Conservation (phyloP, 2,329 filamentous ascomycete genomes). For the Sphaceloma murrayae region DNA sequence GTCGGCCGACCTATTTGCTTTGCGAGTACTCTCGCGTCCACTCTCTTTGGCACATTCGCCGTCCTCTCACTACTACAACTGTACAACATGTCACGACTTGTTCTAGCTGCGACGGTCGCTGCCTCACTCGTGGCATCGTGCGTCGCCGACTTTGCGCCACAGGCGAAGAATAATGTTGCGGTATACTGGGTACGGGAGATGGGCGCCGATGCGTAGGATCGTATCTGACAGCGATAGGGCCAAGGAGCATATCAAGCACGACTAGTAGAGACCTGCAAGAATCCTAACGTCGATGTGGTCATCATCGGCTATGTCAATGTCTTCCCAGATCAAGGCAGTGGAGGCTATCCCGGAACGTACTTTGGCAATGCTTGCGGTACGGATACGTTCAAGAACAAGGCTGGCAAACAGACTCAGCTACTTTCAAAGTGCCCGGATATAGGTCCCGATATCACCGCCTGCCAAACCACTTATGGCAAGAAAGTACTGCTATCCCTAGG, state of each 20-base stretch:
- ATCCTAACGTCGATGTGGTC: constrained; percentile 46
- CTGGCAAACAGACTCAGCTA: constrained; percentile 32
- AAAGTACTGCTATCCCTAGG: constrained; percentile 64
- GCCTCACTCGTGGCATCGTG: constrained; percentile 27
- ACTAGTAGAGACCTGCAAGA: constrained; percentile 43
- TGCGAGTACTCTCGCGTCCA: constrained; percentile 41
- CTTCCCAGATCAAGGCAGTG: constrained; percentile 40
- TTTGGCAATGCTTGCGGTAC: constrained; percentile 48
- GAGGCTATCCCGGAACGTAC: constrained; percentile 44
- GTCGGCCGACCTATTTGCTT: constrained; percentile 13
- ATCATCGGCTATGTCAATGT: constrained; percentile 47
- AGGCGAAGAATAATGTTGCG: constrained; percentile 40
- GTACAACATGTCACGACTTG: constrained; percentile 32
- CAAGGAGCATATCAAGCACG: constrained; percentile 43
- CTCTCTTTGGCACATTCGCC: constrained; percentile 39
- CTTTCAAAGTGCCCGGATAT: constrained; percentile 51
- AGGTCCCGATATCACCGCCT: constrained; percentile 46
- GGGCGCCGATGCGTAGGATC: neutral
- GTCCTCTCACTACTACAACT: constrained; percentile 29
- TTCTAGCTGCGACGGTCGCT: constrained; percentile 28
- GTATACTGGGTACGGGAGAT: constrained; percentile 41
- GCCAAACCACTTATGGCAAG: constrained; percentile 54
- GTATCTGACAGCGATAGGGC: constrained; percentile 31
- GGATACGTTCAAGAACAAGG: constrained; percentile 32
- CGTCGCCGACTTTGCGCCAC: constrained; percentile 34